A percentile compares a stretch with the other conserved stretches of the same genome.
These are phyloP conservation scores for Phoma sp. DNA, from an alignment of 2,329 filamentous ascomycete genomes.

Conservation along the genomic window DNA sequence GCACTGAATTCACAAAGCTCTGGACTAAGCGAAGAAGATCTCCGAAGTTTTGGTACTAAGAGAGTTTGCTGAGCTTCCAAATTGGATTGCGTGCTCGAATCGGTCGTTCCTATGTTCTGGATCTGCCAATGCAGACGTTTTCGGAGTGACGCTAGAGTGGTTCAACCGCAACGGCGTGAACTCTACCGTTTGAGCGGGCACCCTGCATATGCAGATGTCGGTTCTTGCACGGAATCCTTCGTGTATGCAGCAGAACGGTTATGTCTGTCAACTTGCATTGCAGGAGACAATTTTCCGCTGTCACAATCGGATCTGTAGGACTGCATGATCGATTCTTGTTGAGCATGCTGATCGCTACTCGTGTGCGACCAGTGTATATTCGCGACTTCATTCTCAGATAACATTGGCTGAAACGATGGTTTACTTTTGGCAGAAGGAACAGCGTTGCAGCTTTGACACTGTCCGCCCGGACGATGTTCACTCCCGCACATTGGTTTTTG, in stretches of 20 bases:
- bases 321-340: conserved; percentile 1
- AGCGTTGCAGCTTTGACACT: neutral
- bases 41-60: neutral
- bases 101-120: neutral
- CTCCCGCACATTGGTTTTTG: neutral
- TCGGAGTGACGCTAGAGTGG: neutral
- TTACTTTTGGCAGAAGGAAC: conserved; percentile 15
- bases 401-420: conserved; percentile 11
- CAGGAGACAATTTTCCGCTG: neutral
- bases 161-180: neutral
- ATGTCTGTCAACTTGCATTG: neutral
- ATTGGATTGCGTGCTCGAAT: too few species aligned
- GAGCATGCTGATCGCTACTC: neutral
- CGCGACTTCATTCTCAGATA: neutral
- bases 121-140: neutral
- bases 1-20: neutral
- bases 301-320: conserved; percentile 1
- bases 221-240: neutral
- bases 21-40: neutral
- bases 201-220: conserved; percentile 1
- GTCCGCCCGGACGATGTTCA: neutral
- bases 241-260: neutral
- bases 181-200: neutral
- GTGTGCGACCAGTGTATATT: neutral
- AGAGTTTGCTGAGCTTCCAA: neutral